These are phyloP conservation scores for Aspergillus cavernicola DNA, from an alignment of 495 filamentous ascomycete species.

Conservation along the genomic window DNA sequence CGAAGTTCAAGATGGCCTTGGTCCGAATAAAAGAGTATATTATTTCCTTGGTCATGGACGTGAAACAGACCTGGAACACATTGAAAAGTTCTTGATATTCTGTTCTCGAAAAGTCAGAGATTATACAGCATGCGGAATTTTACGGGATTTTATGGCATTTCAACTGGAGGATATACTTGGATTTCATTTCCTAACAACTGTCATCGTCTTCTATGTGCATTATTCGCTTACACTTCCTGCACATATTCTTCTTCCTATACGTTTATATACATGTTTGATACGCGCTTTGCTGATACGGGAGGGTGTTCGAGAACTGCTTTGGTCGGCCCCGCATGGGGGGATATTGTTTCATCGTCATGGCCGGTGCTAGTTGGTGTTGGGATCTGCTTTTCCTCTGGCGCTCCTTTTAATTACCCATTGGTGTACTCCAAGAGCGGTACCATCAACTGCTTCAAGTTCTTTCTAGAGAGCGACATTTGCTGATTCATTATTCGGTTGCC, in stretches of 20 bases:
- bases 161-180: neutral
- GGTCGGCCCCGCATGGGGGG: neutral
- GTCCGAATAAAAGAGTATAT: neutral
- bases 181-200: neutral
- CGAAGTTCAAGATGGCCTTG: neutral
- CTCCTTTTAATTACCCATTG: neutral
- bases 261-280: neutral
- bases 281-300: neutral
- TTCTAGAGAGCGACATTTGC: neutral
- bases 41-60: too few relatives aligned
- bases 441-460: neutral
- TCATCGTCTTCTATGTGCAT: neutral
- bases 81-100: neutral
- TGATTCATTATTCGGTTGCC: neutral
- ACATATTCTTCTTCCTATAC: neutral
- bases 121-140: neutral
- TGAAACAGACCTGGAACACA: too few relatives aligned
- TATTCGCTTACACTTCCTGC: neutral
- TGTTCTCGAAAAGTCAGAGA: neutral
- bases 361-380: neutral
- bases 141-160: neutral
- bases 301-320: neutral
- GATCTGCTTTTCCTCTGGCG: neutral
- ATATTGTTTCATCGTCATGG: neutral
- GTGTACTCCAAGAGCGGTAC: neutral